These are phyloP conservation scores for Daldinia eschscholtzii DNA, from an alignment of 2,329 filamentous ascomycete genomes.

Conservation along the genomic window DNA sequence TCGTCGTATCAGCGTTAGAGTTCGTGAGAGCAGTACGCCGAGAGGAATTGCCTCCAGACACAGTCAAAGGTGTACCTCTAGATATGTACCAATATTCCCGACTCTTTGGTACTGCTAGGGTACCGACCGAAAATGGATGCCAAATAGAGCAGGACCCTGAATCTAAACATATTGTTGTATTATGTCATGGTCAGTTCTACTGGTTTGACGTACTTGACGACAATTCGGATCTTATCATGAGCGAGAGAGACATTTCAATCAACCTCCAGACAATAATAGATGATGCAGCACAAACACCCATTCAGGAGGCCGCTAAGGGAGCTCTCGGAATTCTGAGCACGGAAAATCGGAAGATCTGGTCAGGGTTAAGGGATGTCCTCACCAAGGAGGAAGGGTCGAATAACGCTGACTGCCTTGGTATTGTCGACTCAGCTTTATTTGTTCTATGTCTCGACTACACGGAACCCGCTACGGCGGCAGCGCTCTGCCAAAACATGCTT, in stretches of 20 bases:
- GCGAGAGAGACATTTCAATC: conserved; percentile 89
- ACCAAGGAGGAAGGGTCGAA: conserved; percentile 89
- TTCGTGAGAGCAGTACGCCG: conserved; percentile 94
- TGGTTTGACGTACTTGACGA: conserved; percentile 98
- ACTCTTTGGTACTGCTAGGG: conserved; percentile 92
- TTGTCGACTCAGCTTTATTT: conserved; percentile 94
- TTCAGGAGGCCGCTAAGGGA: conserved; percentile 95
- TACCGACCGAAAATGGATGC: conserved; percentile 94
- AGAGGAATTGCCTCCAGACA: conserved; percentile 93
- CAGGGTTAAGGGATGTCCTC: conserved; percentile 86
- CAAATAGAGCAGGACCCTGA: conserved; percentile 94
- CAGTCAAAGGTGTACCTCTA: conserved; percentile 82
- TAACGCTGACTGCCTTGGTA: conserved; percentile 94
- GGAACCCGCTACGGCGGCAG: conserved; percentile 82
- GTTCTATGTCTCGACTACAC: conserved; percentile 93
- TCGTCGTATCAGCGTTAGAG: conserved; percentile 89
- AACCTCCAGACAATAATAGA: conserved; percentile 94
- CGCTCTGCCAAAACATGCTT: conserved; percentile 98
- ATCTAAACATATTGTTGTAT: conserved; percentile 92
- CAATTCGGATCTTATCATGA: conserved; percentile 96
- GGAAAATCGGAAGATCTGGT: conserved; percentile 97
- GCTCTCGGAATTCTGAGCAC: conserved; percentile 94
- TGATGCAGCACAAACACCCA: conserved; percentile 88
- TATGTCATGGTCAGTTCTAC: conserved; percentile 96
- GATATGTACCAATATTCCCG: conserved; percentile 99